phyloP scores from a whole-genome alignment of 2,329 filamentous ascomycete genomes.

The Elsinoe ampelina region DNA sequence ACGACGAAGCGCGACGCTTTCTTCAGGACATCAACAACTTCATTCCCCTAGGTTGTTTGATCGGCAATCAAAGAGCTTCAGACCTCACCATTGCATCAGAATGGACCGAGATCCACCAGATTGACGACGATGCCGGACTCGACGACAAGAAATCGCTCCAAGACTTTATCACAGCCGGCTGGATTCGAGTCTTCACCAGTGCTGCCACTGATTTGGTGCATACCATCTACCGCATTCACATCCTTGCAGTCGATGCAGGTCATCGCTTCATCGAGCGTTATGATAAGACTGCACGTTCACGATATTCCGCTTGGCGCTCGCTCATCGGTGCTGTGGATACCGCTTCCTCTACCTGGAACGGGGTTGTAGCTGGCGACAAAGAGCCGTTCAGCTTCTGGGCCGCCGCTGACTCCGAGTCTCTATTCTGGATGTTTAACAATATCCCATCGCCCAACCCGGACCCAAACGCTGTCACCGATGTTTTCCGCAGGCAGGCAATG shows the following conservation, averaged over 20 bases:
- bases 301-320: conserved; percentile 26
- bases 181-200: conserved; percentile 17
- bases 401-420: conserved; percentile 39
- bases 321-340: conserved; percentile 50
- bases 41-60: conserved; percentile 8
- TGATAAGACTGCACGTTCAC: conserved; percentile 32
- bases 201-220: neutral
- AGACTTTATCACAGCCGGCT: conserved; percentile 18
- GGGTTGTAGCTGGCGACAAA: conserved; percentile 24
- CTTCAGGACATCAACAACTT: conserved; percentile 10
- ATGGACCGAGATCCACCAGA: conserved; percentile 9
- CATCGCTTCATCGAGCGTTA: conserved; percentile 45
- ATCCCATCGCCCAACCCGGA: conserved; percentile 58
- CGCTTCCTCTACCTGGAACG: conserved; percentile 48
- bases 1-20: conserved; percentile 8
- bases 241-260: conserved; percentile 58
- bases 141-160: neutral
- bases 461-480: conserved; percentile 40
- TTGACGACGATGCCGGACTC: neutral
- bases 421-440: conserved; percentile 65
- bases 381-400: conserved; percentile 33
- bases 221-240: conserved; percentile 42
- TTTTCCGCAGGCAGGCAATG: conserved; percentile 46
- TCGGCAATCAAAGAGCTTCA: neutral
- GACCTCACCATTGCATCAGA: neutral